Evolutionary conservation across 83 land plant species (phyloP), one percentile per base, ranked within the genome.

Genomic region (Picea mariana): DNA sequence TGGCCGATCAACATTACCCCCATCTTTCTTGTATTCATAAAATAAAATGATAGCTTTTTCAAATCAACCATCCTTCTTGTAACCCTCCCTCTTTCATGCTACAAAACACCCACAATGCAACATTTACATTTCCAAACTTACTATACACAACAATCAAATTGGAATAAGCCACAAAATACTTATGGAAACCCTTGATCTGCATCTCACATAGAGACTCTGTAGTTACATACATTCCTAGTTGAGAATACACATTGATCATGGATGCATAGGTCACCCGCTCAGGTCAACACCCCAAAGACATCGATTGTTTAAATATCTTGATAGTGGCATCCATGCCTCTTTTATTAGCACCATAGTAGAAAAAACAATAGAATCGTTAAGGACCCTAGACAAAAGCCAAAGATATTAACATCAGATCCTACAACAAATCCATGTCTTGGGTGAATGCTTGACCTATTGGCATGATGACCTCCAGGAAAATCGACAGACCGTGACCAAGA

Each of bases 231-330:
- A 77, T 82, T 3, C 87, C 88, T 17, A 87, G 63, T 5, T 81
- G 79, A 31, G 77, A 78, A 49, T 87, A 91, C 21, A 81, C 81
- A 77, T 85, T 87, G 52, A 88, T 82, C 52, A 87, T 82, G 1
- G 88, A 89, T 34, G 95, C 82, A 63, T 88, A 91, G 23, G 92
- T 88, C 20, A 91, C 91, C 67, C 89, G 89, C 20, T 94, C 95
- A 0, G 91, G 88, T 38, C 77, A 79, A 75, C 87, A 88, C 4
- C 88, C 89, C 13, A 75, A 61, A 1, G 79, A 68, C 6, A 85
- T 23, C 75, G 91, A 62, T 44, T 87, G 73, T 8, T 93, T 84
- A 68, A 81, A 88, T 0, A 81, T 87, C 15, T 79, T 64, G 0
- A 82, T 55, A 24, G 93, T 75, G 20, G 86, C 68, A n/a, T 27